These are phyloP conservation scores for Eutypa lata DNA, from an alignment of 2,329 filamentous ascomycete genomes.

Conservation along the genomic window DNA sequence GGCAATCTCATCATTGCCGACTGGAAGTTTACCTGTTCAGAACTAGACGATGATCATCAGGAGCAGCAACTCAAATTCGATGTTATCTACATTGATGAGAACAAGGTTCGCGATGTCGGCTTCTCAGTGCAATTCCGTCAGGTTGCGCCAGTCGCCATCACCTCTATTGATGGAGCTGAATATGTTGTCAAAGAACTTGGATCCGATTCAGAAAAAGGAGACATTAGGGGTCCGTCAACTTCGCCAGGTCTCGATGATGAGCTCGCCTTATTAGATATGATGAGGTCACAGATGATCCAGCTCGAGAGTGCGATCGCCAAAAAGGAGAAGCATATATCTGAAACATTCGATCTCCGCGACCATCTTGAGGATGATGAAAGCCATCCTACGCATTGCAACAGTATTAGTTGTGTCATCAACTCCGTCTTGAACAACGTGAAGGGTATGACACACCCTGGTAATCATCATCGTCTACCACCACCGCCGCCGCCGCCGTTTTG, in stretches of 20 bases:
- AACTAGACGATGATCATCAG: conserved; percentile 34
- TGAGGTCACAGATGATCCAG: conserved; percentile 38
- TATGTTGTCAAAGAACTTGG: conserved; percentile 24
- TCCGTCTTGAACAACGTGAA: conserved; percentile 37
- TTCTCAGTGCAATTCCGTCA: conserved; percentile 47
- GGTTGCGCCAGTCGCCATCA: conserved; percentile 37
- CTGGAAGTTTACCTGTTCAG: conserved; percentile 47
- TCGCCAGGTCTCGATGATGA: conserved; percentile 34
- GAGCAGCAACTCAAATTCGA: conserved; percentile 44
- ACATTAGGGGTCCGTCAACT: conserved; percentile 13
- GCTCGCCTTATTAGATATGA: conserved; percentile 41
- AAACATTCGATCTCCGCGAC: conserved; percentile 28
- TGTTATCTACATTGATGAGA: conserved; percentile 40
- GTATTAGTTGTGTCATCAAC: conserved; percentile 40
- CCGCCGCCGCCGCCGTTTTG: too few species aligned
- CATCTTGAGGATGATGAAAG: conserved; percentile 18
- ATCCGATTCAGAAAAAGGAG: conserved; percentile 13
- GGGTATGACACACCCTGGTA: conserved; percentile 26
- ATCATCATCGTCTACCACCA: conserved; percentile 9
- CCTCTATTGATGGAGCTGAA: conserved; percentile 39
- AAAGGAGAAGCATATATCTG: conserved; percentile 38
- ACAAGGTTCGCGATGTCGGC: conserved; percentile 32
- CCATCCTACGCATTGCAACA: conserved; percentile 34
- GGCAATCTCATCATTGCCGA: conserved; percentile 38
- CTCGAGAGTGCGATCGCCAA: conserved; percentile 40